Base-by-base conservation (phyloP, 139 green algal genomes). In the Marvania coccoides region DNA sequence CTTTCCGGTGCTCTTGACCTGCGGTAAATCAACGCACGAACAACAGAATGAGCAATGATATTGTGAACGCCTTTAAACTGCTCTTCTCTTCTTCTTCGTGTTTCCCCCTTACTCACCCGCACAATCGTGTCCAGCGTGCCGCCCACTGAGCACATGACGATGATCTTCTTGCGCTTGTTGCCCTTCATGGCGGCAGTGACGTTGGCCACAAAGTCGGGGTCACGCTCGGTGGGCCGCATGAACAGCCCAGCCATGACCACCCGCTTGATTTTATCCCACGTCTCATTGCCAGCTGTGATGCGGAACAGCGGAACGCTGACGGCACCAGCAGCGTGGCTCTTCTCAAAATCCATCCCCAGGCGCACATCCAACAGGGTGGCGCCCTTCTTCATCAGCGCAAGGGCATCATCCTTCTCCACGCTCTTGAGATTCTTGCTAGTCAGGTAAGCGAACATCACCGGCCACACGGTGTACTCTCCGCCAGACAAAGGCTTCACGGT, bases 151-250 rank as follows among this genome's bases (percentile, higher is more conserved):
- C 71, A 78, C 26, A 71, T 47, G 10, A 78, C 36, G 10, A 78
- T 73, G 6, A 78, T 55, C 35, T 80, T 80, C 63, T 80, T 78
- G n/a, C 77, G 31, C 62, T 65, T 71, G 23, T 68, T 60, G 9
- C 45, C 31, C 4, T 34, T 34, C 13, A 76, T 26, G 3, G 63
- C 73, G 33, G 63, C 48, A 36, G 64, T 31, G 10, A 63, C 24
- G 55, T 79, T 83, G 12, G 34, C 57, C 7, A 58, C 28, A 39
- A 85, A 92, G 53, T 84, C 75, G 31, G 83, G 82, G 63, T 92
- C 70, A 3, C 83, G 69, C 65, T 92, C 85, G 70, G 84, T 90
- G 6, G 85, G 81, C 36, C 72, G 67, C 85, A 91, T 91, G 2
- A 85, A 77, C 6, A 71, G 37, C 13, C 57, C 58, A 19, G 63